Percentiles rank a stretch among this genome's conserved stretches.
These are phyloP conservation scores for Penicillium frequentans DNA, from an alignment of 2,329 filamentous ascomycete genomes.

Conservation along the genomic window DNA sequence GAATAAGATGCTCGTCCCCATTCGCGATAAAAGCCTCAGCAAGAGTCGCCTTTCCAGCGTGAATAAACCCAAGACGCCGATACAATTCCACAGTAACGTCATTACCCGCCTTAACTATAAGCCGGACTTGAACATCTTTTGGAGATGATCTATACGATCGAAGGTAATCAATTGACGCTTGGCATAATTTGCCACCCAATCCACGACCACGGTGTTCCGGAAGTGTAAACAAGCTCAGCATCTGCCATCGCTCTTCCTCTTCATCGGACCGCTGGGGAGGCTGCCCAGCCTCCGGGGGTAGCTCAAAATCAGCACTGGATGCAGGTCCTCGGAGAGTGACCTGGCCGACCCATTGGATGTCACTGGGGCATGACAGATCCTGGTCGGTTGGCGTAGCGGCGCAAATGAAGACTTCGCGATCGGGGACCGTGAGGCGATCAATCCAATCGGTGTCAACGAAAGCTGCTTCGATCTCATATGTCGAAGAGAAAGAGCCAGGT, in stretches of 20 bases:
- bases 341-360: constrained; percentile 31
- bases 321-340: constrained; percentile 32
- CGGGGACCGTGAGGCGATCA: constrained; percentile 18
- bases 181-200: constrained; percentile 27
- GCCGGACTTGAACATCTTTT: constrained; percentile 19
- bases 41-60: constrained; percentile 29
- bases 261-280: constrained; percentile 17
- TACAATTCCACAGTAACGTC: constrained; percentile 27
- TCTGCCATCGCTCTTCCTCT: constrained; percentile 30
- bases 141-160: constrained; percentile 9
- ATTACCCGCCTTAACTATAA: constrained; percentile 33
- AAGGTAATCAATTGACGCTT: constrained; percentile 25
- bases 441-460: constrained; percentile 28
- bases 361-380: background rate
- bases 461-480: constrained; percentile 30
- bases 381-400: constrained; percentile 9
- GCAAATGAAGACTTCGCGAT: constrained; percentile 33
- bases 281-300: constrained; percentile 26
- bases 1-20: constrained; percentile 30
- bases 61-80: constrained; percentile 27
- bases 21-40: constrained; percentile 31
- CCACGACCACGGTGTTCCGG: constrained; percentile 31
- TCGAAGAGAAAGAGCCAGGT: constrained; percentile 30
- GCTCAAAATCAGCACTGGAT: constrained; percentile 19
- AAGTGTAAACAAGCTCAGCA: constrained; percentile 33